phyloP scores from a whole-genome alignment of 1,284 basidiomycete genomes.

The Cryptococcus deneoformans region DNA sequence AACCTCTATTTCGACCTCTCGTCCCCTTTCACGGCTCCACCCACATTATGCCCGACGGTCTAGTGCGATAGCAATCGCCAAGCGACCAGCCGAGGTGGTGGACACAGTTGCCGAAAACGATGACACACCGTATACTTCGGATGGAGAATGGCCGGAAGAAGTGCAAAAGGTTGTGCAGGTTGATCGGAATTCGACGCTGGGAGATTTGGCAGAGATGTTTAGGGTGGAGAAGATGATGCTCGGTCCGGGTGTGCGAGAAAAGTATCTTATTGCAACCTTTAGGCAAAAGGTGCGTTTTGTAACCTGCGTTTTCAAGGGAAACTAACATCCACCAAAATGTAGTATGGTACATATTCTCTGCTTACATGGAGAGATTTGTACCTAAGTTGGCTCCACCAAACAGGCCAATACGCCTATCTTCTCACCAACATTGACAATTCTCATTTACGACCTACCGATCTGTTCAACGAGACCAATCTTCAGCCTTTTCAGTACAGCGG shows the following conservation, averaged over 20 bases:
- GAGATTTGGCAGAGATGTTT: conserved; percentile 11
- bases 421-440: not conserved
- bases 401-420: conserved; percentile 6
- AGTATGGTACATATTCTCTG: conserved; percentile 12
- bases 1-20: not conserved
- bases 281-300: not conserved
- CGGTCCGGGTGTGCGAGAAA: conserved; percentile 2
- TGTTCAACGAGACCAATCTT: not conserved
- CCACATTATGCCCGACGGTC: not conserved
- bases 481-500: not conserved
- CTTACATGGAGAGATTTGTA: conserved; percentile 7
- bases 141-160: conserved; percentile 1
- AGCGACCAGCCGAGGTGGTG: not conserved
- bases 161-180: not conserved
- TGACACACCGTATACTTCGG: not conserved
- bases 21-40: not conserved
- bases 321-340: not conserved
- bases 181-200: not conserved
- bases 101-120: not conserved
- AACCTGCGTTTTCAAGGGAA: not conserved
- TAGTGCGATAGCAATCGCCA: not conserved
- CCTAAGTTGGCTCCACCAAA: not conserved
- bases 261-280: not conserved
- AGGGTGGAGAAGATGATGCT: conserved; percentile 6
- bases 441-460: not conserved